Evolutionary conservation across 2,329 filamentous ascomycete genomes (phyloP), one percentile per base, ranked within the genome.

Genomic region (Ilyonectria mors-panacis): DNA sequence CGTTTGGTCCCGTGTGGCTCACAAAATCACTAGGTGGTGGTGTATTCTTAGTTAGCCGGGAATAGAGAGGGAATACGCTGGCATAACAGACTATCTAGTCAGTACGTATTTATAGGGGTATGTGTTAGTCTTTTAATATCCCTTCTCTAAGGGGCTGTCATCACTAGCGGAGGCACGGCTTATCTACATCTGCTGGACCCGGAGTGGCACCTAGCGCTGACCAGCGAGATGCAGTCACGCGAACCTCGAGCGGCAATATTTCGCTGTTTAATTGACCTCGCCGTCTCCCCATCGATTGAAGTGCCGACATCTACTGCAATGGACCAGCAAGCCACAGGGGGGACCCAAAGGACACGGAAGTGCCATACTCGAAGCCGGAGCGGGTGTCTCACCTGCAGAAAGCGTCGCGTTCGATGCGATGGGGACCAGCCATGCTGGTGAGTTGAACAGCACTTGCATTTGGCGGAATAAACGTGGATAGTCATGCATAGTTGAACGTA

Each of bases 381-480:
- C 3, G 67, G 67, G 17, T 69, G 67, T 30, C 26, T 59, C 19
- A 67, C 65, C 3, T 69, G 67, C 39, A 55, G 67, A 30, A 50
- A 51, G 21, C 67, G 67, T 3, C 57, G 58, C 26, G 60, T 67
- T 13, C 45, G 64, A 10, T 69, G 67, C 12, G 67, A 69, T 59
- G 64, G 66, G 12, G 39, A 37, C 19, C 56, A 59, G 33, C 67
- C 67, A 50, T 59, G 15, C n/a, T 75, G 73, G 73, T 74, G 39
- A 59, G 71, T 57, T 58, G 56, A 54, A 15, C 35, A 54, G 51
- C 0, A 19, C n/a, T 42, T 19, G 39, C n/a, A 45, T 59, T 28
- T 1, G 48, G 48, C n/a, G 8, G 21, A 8, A n/a, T 62, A 65
- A 42, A 4, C 15, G 15, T n/a, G 5, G n/a, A 42, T n/a, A n/a